These are phyloP conservation scores for Phaeoacremonium minimum DNA, from an alignment of 2,329 filamentous ascomycete genomes.

Conservation along the genomic window DNA sequence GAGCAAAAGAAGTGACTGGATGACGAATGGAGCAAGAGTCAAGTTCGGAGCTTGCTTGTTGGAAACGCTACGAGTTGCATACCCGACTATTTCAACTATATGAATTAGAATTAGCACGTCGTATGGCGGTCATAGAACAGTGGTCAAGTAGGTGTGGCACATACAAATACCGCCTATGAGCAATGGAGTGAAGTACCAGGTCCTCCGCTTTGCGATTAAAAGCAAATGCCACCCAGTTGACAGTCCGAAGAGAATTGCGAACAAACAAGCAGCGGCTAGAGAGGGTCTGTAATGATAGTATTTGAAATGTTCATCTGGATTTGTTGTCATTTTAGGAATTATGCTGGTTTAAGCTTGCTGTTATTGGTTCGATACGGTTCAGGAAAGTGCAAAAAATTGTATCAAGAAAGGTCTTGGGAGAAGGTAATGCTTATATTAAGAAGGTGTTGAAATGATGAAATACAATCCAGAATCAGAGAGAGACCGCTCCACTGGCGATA, in stretches of 20 bases:
- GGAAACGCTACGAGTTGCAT: constrained; percentile 3
- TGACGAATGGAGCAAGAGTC: constrained; percentile 28
- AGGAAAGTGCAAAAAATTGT: too few relatives aligned
- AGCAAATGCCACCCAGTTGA: constrained; percentile 29
- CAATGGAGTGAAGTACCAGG: constrained; percentile 48
- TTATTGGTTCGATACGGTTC: too few relatives aligned
- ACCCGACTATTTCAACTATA: constrained; percentile 6
- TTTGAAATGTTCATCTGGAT: too few relatives aligned
- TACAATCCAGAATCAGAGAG: too few relatives aligned
- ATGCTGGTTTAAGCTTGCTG: too few relatives aligned
- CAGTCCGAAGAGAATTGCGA: constrained; percentile 32
- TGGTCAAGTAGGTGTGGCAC: constrained; percentile 7
- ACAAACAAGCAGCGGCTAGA: constrained; percentile 31
- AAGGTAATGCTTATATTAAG: too few relatives aligned
- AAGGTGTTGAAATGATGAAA: too few relatives aligned
- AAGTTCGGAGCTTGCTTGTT: constrained; percentile 1
- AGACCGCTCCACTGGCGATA: too few relatives aligned
- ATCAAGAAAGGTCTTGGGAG: too few relatives aligned
- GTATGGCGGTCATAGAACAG: neutral
- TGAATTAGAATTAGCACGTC: neutral
- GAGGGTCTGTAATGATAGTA: constrained; percentile 42
- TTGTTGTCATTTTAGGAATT: too few relatives aligned
- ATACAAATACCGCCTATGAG: constrained; percentile 44
- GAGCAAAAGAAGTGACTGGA: constrained; percentile 38
- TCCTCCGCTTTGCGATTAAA: constrained; percentile 29